Evolutionary conservation across 192 early-diverging fungal genomes (phyloP).

Genomic region (Rhizophagus clarus): DNA sequence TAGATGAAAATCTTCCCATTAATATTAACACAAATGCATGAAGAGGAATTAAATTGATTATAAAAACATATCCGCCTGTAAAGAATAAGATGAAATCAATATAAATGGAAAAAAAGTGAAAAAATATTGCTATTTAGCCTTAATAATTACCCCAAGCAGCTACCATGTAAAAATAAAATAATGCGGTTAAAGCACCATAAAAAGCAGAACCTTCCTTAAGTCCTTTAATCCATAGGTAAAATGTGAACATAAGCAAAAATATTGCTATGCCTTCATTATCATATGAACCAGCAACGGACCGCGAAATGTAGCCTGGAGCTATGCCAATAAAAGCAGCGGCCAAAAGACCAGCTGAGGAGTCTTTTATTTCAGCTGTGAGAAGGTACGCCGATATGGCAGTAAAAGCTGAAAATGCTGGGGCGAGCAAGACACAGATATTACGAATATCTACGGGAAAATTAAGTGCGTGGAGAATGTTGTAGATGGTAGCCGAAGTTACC

Average conservation of each 20-base stretch:
- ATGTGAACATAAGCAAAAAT: slow-evolving; percentile 96
- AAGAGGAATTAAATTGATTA: slow-evolving; percentile 97
- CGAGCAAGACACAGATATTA: slow-evolving; percentile 97
- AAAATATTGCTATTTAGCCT: background rate
- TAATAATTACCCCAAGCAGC: slow-evolving; percentile 85
- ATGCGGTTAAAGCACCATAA: slow-evolving; percentile 81
- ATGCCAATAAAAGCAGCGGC: slow-evolving; percentile 98
- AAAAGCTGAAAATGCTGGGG: slow-evolving; percentile 92
- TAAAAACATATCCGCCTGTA: slow-evolving; percentile 94
- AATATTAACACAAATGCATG: slow-evolving; percentile 92
- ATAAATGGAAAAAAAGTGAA: background rate
- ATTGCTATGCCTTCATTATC: slow-evolving; percentile 99
- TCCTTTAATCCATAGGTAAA: slow-evolving; percentile 98
- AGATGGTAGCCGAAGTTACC: slow-evolving; percentile 94
- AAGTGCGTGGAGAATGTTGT: slow-evolving; percentile 90
- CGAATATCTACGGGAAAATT: slow-evolving; percentile 98
- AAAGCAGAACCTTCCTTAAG: slow-evolving; percentile 92
- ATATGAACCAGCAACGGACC: slow-evolving; percentile 99
- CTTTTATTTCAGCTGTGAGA: slow-evolving; percentile 90
- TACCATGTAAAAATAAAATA: slow-evolving; percentile 99
- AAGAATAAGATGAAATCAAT: background rate
- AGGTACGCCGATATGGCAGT: slow-evolving; percentile 97
- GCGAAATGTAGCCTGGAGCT: slow-evolving; percentile 99
- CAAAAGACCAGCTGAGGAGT: slow-evolving; percentile 88
- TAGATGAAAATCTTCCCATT: slow-evolving; percentile 95